Evolutionary conservation across 2,329 filamentous ascomycete species (phyloP).

Genomic region (Bertia moriformis): DNA sequence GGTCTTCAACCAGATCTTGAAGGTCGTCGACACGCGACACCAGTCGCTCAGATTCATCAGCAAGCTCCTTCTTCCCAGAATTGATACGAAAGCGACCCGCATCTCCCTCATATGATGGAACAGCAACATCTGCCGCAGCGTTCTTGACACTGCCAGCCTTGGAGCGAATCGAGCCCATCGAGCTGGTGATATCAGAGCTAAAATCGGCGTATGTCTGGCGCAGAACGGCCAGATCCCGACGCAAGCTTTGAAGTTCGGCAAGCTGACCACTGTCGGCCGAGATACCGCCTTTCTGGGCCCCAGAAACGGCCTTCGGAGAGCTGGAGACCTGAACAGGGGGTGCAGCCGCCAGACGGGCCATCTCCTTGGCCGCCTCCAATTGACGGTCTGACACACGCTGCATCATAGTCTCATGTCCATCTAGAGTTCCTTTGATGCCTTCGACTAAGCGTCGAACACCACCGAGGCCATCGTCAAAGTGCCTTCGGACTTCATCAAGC

Average conservation of each 20-base stretch:
- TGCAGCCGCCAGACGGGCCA: constrained; percentile 44
- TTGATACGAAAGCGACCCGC: constrained; percentile 77
- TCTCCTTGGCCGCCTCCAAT: constrained; percentile 74
- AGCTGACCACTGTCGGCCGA: constrained; percentile 31
- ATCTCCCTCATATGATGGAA: constrained; percentile 61
- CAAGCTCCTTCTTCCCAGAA: constrained; percentile 72
- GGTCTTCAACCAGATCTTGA: constrained; percentile 91
- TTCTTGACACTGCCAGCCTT: constrained; percentile 74
- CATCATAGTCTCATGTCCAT: constrained; percentile 68
- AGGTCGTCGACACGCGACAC: constrained; percentile 88
- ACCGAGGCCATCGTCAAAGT: constrained; percentile 83
- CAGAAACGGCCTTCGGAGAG: constrained; percentile 10
- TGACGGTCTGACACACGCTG: constrained; percentile 82
- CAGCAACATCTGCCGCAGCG: constrained; percentile 52
- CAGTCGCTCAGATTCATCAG: constrained; percentile 74
- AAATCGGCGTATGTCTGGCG: constrained; percentile 89
- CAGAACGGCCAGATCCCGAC: constrained; percentile 77
- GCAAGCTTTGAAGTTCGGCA: constrained; percentile 65
- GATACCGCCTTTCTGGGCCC: not conserved
- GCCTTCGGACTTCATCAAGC: constrained; percentile 87
- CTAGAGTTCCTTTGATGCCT: constrained; percentile 68
- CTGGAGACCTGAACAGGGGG: constrained; percentile 26
- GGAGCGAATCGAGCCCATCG: constrained; percentile 68
- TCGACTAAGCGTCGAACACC: constrained; percentile 72
- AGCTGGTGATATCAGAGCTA: constrained; percentile 72